Conservation (phyloP, 768 basidiomycete species). For the Pulveroboletus sp. region DNA sequence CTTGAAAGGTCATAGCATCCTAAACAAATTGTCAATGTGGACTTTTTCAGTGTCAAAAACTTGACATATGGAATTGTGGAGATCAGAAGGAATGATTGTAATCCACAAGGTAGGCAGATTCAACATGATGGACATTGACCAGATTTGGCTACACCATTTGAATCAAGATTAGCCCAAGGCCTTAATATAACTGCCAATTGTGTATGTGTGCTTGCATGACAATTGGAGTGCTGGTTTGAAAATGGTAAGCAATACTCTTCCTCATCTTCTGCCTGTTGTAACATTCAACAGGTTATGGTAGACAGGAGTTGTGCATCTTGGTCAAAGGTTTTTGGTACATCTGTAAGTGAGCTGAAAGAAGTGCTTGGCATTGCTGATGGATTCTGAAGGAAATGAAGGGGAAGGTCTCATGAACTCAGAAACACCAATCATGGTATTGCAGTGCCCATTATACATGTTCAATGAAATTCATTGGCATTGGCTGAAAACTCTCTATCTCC, state of each 20-base stretch:
- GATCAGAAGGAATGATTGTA: neutral
- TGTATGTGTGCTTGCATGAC: too few species aligned
- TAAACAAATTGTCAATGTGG: too few species aligned
- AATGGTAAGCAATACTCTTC: too few species aligned
- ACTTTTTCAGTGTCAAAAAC: neutral
- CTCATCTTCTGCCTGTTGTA: neutral
- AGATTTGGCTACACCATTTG: too few species aligned
- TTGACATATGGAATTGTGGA: neutral
- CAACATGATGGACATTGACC: neutral
- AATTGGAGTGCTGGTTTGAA: too few species aligned
- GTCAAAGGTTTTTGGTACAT: too few species aligned
- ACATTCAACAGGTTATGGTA: neutral
- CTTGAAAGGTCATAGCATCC: too few species aligned
- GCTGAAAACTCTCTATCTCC: neutral
- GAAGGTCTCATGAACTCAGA: neutral
- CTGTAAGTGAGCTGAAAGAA: too few species aligned
- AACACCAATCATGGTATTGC: neutral
- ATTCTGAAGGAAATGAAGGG: neutral
- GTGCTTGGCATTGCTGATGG: too few species aligned
- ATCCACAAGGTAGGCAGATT: slow-evolving; percentile 1
- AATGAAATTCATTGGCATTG: neutral
- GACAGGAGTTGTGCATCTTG: too few species aligned
- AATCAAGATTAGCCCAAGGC: too few species aligned
- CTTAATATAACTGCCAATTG: too few species aligned
- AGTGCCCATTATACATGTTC: neutral